Conservation (phyloP, 202 grass and related monocot species). For the Carex arenaria region DNA sequence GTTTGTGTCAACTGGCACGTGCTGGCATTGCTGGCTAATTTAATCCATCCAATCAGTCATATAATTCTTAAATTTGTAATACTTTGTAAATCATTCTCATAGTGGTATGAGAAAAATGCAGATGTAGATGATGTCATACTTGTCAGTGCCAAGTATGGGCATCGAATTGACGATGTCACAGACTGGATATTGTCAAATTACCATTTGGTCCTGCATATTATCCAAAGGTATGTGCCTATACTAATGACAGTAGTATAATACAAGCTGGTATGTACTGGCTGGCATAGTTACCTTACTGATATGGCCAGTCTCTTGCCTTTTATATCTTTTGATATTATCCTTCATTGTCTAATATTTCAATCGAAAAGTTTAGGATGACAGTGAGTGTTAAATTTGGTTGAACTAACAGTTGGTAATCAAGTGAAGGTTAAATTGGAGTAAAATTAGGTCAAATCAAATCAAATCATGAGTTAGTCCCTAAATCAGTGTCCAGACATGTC, state of each 20-base stretch:
- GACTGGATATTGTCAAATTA: constrained; percentile 94
- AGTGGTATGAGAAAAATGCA: constrained; percentile 89
- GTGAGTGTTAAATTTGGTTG: not conserved
- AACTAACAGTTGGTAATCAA: not conserved
- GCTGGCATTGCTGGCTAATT: not conserved
- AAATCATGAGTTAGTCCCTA: not conserved
- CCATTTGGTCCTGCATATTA: constrained; percentile 91
- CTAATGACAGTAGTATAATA: not conserved
- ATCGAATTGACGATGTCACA: constrained; percentile 79
- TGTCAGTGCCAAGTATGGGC: constrained; percentile 94
- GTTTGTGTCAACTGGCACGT: not conserved
- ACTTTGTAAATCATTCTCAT: constrained; percentile 14
- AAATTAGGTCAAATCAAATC: not conserved
- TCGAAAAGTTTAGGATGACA: not conserved
- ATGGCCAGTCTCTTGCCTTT: not conserved
- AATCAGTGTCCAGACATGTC: too few relatives aligned
- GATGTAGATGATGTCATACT: constrained; percentile 89
- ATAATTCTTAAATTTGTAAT: constrained; percentile 14
- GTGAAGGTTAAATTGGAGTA: not conserved
- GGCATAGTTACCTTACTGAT: not conserved
- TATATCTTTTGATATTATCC: not conserved
- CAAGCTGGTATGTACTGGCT: not conserved
- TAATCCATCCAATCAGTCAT: not conserved
- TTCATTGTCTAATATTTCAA: not conserved
- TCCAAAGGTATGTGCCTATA: constrained; percentile 51